Conservation (phyloP, 78 protist genomes). For the Dictyostelium purpureum region DNA sequence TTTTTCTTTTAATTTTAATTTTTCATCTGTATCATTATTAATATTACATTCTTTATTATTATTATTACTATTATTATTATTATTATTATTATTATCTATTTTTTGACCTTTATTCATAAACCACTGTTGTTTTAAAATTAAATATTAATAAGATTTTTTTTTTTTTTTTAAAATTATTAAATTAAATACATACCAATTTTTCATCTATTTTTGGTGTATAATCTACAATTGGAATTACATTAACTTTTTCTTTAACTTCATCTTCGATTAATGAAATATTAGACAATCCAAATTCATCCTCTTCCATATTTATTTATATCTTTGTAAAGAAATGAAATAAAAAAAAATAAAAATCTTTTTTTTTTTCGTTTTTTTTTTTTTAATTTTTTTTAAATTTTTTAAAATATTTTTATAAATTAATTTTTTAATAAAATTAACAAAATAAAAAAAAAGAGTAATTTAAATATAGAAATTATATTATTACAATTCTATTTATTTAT, state of each 20-base stretch:
- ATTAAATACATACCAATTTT: constrained; percentile 26
- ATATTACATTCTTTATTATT: constrained; percentile 5
- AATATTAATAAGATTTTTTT: no score
- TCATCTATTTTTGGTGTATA: constrained; percentile 47
- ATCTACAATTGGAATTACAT: constrained; percentile 16
- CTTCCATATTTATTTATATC: constrained; percentile 34
- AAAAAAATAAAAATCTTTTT: background rate
- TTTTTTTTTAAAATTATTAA: background rate
- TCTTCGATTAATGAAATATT: constrained; percentile 5
- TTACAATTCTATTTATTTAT: no score
- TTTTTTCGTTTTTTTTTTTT: background rate
- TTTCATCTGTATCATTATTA: background rate
- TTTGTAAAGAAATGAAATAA: background rate
- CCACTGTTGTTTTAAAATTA: no score
- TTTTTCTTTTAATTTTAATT: background rate
- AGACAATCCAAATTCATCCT: constrained; percentile 21
- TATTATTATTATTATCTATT: background rate
- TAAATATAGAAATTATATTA: no score
- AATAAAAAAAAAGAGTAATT: background rate
- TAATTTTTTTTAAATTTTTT: no score
- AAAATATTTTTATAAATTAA: no score
- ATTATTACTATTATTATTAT: background rate
- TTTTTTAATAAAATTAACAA: background rate
- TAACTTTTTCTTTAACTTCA: background rate
- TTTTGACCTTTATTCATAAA: constrained; percentile 11